Conservation (phyloP, 2,329 filamentous ascomycete genomes). For the Curvularia eragrostidis region DNA sequence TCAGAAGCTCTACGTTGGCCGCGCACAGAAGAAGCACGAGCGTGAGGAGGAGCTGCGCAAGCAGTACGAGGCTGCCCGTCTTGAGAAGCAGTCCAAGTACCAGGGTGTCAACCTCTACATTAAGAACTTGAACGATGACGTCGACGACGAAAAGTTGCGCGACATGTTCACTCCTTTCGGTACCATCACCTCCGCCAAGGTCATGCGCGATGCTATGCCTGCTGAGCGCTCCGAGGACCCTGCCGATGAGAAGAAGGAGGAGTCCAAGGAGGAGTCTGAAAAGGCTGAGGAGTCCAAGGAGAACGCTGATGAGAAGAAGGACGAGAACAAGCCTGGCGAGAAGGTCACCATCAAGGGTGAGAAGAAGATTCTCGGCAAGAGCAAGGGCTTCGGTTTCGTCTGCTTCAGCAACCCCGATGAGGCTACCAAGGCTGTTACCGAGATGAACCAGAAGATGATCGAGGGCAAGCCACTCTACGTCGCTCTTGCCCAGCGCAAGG, state of each 20-base stretch:
- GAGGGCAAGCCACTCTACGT: constrained; percentile 97
- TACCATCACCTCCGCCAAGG: constrained; percentile 97
- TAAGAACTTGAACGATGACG: constrained; percentile 97
- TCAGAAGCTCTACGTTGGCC: constrained; percentile 96
- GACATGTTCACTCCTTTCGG: constrained; percentile 91
- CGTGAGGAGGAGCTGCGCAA: constrained; percentile 98
- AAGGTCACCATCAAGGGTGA: constrained; percentile 63
- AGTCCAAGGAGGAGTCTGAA: constrained; percentile 59
- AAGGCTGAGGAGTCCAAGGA: constrained; percentile 66
- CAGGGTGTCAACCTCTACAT: constrained; percentile 99
- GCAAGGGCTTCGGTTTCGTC: constrained; percentile 99
- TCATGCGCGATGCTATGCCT: constrained; percentile 84
- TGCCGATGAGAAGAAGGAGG: constrained; percentile 56
- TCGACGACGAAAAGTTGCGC: constrained; percentile 97
- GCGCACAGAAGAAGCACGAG: constrained; percentile 99
- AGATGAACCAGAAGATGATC: constrained; percentile 99
- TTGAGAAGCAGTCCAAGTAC: constrained; percentile 99
- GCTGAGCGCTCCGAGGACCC: constrained; percentile 58
- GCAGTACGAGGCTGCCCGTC: constrained; percentile 95
- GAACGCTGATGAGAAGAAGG: constrained; percentile 65
- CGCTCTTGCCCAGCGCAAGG: constrained; percentile 97
- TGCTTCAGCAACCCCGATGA: constrained; percentile 99
- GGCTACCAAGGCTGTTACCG: constrained; percentile 97
- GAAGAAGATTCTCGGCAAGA: constrained; percentile 84
- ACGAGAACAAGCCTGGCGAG: constrained; percentile 60